Conservation (phyloP, 208 protist genomes). For the Acanthamoeba sp. region DNA sequence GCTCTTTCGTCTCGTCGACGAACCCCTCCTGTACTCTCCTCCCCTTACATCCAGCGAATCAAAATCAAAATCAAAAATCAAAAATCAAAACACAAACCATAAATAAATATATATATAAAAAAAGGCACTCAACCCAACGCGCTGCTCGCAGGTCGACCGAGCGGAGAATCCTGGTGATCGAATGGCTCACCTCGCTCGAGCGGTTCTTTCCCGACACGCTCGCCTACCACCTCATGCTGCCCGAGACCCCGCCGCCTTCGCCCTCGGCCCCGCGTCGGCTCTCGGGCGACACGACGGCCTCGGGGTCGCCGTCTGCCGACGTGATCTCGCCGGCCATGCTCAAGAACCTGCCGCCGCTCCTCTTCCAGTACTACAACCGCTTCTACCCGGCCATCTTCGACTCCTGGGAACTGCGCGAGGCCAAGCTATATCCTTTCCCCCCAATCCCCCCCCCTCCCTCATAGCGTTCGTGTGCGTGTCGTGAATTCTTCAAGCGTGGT, state of each 20-base stretch:
- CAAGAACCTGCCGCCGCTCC: conserved; percentile 40
- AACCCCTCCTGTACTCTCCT: conserved; percentile 23
- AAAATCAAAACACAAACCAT: no score
- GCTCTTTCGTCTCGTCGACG: conserved; percentile 44
- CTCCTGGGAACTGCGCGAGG: conserved; percentile 47
- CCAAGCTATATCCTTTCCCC: conserved; percentile 65
- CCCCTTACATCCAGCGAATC: background rate
- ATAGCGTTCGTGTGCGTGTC: background rate
- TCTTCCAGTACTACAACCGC: conserved; percentile 55
- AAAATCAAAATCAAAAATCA: background rate
- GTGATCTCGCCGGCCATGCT: background rate
- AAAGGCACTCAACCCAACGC: background rate
- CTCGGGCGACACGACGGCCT: background rate
- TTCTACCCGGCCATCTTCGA: conserved; percentile 68
- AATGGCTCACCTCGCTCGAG: conserved; percentile 34
- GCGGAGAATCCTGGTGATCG: conserved; percentile 15
- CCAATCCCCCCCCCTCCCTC: background rate
- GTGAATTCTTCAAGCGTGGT: background rate
- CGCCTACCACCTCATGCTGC: conserved; percentile 18
- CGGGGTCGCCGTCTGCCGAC: background rate
- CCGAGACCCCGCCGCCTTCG: conserved; percentile 33
- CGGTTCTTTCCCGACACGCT: conserved; percentile 10
- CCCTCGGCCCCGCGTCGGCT: background rate
- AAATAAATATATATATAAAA: no score
- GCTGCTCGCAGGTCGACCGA: background rate